phyloP scores from a whole-genome alignment of 225 moss, liverwort and hornwort genomes.

The Marchantia polymorpha region DNA sequence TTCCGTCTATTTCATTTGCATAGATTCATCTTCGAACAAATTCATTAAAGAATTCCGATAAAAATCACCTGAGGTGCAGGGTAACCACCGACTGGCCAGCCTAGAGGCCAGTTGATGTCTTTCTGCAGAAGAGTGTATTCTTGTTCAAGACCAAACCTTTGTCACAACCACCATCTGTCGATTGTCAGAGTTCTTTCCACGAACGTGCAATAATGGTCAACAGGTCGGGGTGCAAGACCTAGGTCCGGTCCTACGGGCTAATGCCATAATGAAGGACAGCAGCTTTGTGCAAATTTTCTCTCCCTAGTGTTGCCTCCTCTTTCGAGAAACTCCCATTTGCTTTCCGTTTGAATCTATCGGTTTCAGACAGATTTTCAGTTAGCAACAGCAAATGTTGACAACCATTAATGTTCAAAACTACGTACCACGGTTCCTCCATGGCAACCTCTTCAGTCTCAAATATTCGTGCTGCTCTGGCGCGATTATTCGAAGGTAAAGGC shows the following conservation, averaged over 20 bases:
- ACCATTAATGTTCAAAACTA: background rate
- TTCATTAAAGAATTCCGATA: background rate
- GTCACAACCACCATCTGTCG: background rate
- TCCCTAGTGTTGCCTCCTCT: background rate
- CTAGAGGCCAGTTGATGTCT: constrained; percentile 63
- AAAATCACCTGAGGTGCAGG: constrained; percentile 44
- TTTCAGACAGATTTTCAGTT: background rate
- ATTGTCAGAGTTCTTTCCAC: background rate
- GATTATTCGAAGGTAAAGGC: constrained; percentile 36
- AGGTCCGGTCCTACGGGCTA: background rate
- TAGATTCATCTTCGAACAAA: background rate
- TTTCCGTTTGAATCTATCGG: too few relatives aligned
- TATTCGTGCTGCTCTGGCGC: constrained; percentile 36
- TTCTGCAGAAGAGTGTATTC: constrained; percentile 72
- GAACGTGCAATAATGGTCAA: background rate
- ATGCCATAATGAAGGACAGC: background rate
- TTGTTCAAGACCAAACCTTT: constrained; percentile 62
- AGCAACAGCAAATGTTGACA: background rate
- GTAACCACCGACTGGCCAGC: constrained; percentile 65
- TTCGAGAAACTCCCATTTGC: background rate
- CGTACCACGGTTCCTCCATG: constrained; percentile 43
- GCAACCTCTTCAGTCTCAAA: constrained; percentile 34
- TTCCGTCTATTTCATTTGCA: background rate
- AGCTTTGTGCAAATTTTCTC: background rate
- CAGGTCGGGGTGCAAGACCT: background rate